Percentiles rank a stretch among this genome's conserved stretches.
These are phyloP conservation scores for Leonotis leonurus DNA, from an alignment of 257 asterid genomes.

Conservation along the genomic window DNA sequence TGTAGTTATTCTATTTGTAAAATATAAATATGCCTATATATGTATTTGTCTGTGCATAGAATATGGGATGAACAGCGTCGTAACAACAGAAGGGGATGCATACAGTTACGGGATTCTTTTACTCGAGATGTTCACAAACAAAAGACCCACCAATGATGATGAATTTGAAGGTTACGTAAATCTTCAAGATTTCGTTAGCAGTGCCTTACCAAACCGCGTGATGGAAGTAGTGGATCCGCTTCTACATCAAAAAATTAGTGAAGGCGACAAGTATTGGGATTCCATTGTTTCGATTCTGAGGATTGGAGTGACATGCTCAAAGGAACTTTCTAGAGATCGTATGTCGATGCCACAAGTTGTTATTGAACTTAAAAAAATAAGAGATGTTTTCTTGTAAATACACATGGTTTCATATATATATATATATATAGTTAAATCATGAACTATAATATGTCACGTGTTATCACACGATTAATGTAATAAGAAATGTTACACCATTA, in stretches of 20 bases:
- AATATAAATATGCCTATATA: background rate
- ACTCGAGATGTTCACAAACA: background rate
- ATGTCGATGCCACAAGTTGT: background rate
- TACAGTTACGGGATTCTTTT: background rate
- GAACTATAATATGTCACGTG: too few relatives aligned
- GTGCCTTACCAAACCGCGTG: background rate
- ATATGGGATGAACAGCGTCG: background rate
- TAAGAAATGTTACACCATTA: too few relatives aligned
- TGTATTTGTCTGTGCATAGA: background rate
- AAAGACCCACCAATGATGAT: background rate
- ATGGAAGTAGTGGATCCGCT: background rate
- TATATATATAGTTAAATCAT: too few relatives aligned
- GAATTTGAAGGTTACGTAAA: too few relatives aligned
- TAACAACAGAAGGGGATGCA: background rate
- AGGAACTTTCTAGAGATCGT: background rate
- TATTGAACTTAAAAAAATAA: background rate
- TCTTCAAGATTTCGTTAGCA: background rate
- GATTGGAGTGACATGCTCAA: background rate
- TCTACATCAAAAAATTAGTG: background rate
- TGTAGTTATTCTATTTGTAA: background rate
- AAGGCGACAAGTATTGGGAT: background rate
- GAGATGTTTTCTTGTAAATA: background rate
- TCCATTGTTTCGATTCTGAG: background rate
- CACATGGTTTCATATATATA: too few relatives aligned
- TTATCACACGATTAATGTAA: too few relatives aligned